phyloP scores from a whole-genome alignment of 2,329 filamentous ascomycete species.

The Microcyclospora pomicola region DNA sequence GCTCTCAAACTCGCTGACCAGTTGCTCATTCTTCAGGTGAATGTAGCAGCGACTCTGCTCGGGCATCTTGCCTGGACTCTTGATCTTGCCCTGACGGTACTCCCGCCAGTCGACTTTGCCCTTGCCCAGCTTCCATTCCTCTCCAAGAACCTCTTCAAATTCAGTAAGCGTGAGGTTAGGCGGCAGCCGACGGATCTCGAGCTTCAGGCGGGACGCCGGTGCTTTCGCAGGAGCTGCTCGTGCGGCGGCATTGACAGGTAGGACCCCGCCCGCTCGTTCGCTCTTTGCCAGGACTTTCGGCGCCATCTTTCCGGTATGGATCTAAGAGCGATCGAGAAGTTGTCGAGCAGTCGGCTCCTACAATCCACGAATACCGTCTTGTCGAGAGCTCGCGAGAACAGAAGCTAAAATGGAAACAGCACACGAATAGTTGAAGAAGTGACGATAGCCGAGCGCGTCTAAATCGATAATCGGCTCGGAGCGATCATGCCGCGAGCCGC shows the following conservation, averaged over 20 bases:
- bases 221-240: slow-evolving; percentile 25
- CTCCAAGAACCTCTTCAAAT: slow-evolving; percentile 56
- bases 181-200: slow-evolving; percentile 71
- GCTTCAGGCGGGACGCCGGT: slow-evolving; percentile 57
- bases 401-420: too few relatives aligned
- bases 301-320: slow-evolving; percentile 18
- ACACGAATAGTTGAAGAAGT: too few relatives aligned
- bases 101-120: slow-evolving; percentile 76
- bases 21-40: slow-evolving; percentile 58
- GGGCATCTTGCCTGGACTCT: slow-evolving; percentile 76
- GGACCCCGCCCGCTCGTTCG: slow-evolving; percentile 15
- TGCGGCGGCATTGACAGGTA: slow-evolving; percentile 20
- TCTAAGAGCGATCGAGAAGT: too few relatives aligned
- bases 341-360: too few relatives aligned
- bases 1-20: slow-evolving; percentile 55
- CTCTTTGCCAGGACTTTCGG: slow-evolving; percentile 20
- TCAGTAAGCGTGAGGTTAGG: slow-evolving; percentile 72
- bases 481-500: too few relatives aligned
- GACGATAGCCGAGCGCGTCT: too few relatives aligned
- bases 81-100: slow-evolving; percentile 63
- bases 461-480: too few relatives aligned
- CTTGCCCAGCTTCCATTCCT: slow-evolving; percentile 66
- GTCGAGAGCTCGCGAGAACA: too few relatives aligned
- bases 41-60: slow-evolving; percentile 69
- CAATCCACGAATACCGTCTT: too few relatives aligned